Conservation (phyloP, 2,329 filamentous ascomycete species). For the Trichoderma pleuroti region DNA sequence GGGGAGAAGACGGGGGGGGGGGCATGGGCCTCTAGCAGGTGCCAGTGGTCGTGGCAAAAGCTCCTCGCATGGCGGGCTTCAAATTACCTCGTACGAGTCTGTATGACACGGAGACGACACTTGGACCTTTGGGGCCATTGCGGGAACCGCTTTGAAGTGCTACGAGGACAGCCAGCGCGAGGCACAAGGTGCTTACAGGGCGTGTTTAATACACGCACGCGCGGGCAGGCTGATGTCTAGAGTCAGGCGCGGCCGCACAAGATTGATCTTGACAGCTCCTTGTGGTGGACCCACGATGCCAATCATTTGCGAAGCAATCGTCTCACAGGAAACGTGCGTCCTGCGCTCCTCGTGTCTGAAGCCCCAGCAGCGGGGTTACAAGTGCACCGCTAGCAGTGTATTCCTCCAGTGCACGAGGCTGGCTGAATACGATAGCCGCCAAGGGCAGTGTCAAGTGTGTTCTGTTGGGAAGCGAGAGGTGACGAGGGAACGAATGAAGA, state of each 20-base stretch:
- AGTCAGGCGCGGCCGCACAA: conserved; percentile 16
- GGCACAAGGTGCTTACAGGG: conserved; percentile 12
- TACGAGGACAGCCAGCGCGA: neutral
- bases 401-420: conserved; percentile 13
- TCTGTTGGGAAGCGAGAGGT: neutral
- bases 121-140: neutral
- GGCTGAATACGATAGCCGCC: conserved; percentile 13
- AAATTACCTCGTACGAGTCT: conserved; percentile 16
- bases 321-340: conserved; percentile 12
- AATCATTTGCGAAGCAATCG: neutral
- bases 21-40: neutral
- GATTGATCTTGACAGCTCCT: conserved; percentile 20
- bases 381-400: conserved; percentile 1
- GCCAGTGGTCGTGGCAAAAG: neutral
- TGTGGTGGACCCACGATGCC: conserved; percentile 14
- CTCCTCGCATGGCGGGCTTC: conserved; percentile 2
- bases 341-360: conserved; percentile 11
- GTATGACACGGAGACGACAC: neutral
- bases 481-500: neutral
- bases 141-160: too few relatives aligned
- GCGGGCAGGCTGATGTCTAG: conserved; percentile 1
- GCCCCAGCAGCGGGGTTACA: neutral
- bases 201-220: neutral
- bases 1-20: neutral
- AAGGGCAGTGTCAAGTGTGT: neutral